Evolutionary conservation across 2,329 filamentous ascomycete species (phyloP).

Genomic region (Colletotrichum cordylinicola): DNA sequence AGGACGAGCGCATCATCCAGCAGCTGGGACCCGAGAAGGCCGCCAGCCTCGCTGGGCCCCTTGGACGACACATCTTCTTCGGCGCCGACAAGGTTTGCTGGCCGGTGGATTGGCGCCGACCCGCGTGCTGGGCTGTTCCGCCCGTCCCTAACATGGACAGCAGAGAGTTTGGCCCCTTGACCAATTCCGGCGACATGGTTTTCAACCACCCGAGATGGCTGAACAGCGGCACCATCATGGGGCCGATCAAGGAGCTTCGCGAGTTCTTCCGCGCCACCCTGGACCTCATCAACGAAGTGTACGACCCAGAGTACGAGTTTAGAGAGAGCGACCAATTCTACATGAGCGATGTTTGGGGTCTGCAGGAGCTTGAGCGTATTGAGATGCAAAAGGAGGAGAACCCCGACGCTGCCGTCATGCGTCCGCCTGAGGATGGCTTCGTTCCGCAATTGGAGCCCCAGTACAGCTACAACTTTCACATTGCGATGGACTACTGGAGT

Average conservation of each 20-base stretch:
- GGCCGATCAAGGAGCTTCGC: conserved; percentile 38
- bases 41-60: conserved; percentile 32
- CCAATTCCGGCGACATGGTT: conserved; percentile 34
- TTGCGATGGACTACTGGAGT: conserved; percentile 46
- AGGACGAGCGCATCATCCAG: conserved; percentile 55
- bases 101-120: conserved; percentile 38
- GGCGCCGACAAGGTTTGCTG: conserved; percentile 52
- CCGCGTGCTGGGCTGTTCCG: conserved; percentile 47
- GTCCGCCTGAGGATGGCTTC: conserved; percentile 24
- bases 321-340: conserved; percentile 49
- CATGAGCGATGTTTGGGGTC: conserved; percentile 45
- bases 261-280: conserved; percentile 34
- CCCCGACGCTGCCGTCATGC: conserved; percentile 17
- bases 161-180: conserved; percentile 40
- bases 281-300: conserved; percentile 36
- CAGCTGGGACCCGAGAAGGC: conserved; percentile 49
- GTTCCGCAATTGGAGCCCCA: conserved; percentile 24
- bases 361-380: conserved; percentile 47
- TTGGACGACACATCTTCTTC: conserved; percentile 47
- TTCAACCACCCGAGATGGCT: conserved; percentile 44
- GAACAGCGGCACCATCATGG: conserved; percentile 53
- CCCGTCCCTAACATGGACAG: conserved; percentile 34
- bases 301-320: conserved; percentile 34
- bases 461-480: conserved; percentile 32
- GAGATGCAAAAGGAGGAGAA: conserved; percentile 28